phyloP scores from a whole-genome alignment of 2,329 filamentous ascomycete genomes.

The Aspergillus tubingensis region DNA sequence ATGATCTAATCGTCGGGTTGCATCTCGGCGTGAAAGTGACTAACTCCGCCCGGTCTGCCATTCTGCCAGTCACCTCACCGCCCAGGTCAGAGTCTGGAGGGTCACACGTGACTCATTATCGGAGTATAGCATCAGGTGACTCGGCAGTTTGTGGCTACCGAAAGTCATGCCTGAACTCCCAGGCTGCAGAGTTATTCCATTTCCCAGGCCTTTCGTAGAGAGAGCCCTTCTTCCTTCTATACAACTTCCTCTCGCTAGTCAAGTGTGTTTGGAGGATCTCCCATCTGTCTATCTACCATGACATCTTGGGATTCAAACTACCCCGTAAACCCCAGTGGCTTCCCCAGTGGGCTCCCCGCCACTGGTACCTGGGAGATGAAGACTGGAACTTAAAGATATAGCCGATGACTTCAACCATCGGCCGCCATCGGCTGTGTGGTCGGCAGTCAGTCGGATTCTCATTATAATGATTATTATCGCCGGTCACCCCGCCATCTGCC shows the following conservation, averaged over 20 bases:
- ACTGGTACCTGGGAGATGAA: not conserved
- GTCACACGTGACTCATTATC: too few relatives aligned
- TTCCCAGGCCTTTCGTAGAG: too few relatives aligned
- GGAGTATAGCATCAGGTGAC: not conserved
- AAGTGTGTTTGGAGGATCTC: too few relatives aligned
- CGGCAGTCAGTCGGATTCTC: constrained; percentile 15
- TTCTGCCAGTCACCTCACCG: too few relatives aligned
- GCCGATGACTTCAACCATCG: constrained; percentile 5
- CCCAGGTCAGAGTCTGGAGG: too few relatives aligned
- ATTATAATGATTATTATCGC: not conserved
- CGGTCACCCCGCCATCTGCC: not conserved
- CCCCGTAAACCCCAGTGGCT: too few relatives aligned
- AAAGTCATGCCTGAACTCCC: not conserved
- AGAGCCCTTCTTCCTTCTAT: too few relatives aligned
- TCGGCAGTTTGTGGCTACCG: not conserved
- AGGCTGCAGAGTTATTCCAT: not conserved
- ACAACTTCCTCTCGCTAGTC: not conserved
- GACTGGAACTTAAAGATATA: not conserved
- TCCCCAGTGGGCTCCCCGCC: not conserved
- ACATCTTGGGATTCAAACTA: too few relatives aligned
- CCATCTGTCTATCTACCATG: too few relatives aligned
- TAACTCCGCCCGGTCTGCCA: too few relatives aligned
- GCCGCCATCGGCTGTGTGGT: constrained; percentile 14
- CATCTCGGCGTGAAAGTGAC: too few relatives aligned
- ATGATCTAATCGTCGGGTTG: too few relatives aligned